Evolutionary conservation across 176 grass and related monocot genomes (phyloP), one percentile per base, ranked within the genome.

Genomic region (Triticum turgidum): DNA sequence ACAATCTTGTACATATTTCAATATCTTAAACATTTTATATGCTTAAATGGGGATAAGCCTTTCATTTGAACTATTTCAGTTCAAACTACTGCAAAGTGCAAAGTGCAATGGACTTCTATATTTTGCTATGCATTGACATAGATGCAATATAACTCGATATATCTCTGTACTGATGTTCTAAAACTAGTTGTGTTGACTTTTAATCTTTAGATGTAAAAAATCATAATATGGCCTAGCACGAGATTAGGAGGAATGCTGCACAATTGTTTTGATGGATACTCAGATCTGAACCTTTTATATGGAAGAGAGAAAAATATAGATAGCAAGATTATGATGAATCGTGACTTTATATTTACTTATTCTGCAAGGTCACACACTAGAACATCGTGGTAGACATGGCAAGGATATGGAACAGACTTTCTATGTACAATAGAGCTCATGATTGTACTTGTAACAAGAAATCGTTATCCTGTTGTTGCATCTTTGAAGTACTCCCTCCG

Each of bases 361-460:
- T 30, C 24, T 75, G 42, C 72, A 27, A 51, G 14, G n/a, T 29
- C 7, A 49, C 37, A 0, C 32, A 32, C 32, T 32, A 32, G 32
- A 32, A 32, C 32, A 32, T 32, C 32, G 32, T 32, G 32, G 32
- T 32, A 32, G 32, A 32, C 32, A 32, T 32, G 32, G 32, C 32
- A 32, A 32, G 32, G 32, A 32, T 32, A 32, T 32, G 32, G 32
- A 32, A 32, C 32, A 58, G 9, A 56, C 49, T 27, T 33, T 34
- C 29, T 56, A 20, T 3, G 17, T 77, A 11, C 29, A 77, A 11
- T 47, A 34, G 47, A 56, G 9, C 52, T 77, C 27, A 56, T 77
- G 74, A 77, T 94, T 87, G 92, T 91, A 11, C 92, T 86, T 89
- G 88, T 29, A 25, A 77, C 90, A 94, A 94, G 96, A 87, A 29